Conservation (phyloP, 345 rosid genomes). For the Ailanthus altissimus region DNA sequence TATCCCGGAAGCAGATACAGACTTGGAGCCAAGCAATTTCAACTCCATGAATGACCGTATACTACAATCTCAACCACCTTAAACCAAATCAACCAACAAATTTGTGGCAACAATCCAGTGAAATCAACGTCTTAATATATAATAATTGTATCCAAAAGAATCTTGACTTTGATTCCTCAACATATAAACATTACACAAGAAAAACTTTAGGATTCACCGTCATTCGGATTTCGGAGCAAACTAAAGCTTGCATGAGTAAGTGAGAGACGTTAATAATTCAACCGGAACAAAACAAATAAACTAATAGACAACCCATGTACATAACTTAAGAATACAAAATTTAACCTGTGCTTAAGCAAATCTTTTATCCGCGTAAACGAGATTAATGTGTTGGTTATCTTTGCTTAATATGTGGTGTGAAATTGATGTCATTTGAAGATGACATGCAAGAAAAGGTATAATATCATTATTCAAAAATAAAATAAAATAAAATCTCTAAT, state of each 20-base stretch:
- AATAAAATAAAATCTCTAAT: not conserved
- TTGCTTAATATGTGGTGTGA: slow-evolving; percentile 19
- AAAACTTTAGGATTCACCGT: slow-evolving; percentile 28
- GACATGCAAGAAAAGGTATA: not conserved
- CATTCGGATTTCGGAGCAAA: slow-evolving; percentile 6
- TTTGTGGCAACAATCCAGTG: not conserved
- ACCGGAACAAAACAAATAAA: not conserved
- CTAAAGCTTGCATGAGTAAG: slow-evolving; percentile 4
- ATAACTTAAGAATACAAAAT: not conserved
- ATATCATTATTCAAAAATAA: not conserved
- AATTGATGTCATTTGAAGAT: slow-evolving; percentile 8
- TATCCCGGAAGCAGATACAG: slow-evolving; percentile 38
- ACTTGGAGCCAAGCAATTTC: slow-evolving; percentile 33
- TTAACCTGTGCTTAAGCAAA: slow-evolving; percentile 10
- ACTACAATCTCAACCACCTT: slow-evolving; percentile 15
- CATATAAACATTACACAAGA: slow-evolving; percentile 30
- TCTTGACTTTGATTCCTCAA: slow-evolving; percentile 1
- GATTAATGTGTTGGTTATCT: slow-evolving; percentile 5
- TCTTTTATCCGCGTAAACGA: slow-evolving; percentile 5
- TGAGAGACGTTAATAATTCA: slow-evolving; percentile 4
- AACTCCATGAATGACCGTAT: slow-evolving; percentile 45
- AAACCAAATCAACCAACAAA: slow-evolving; percentile 8
- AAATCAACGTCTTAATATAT: slow-evolving; percentile 13
- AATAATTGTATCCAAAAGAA: not conserved
- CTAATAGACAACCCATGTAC: not conserved